A percentile compares a stretch with the other conserved stretches of the same genome.
phyloP scores from a whole-genome alignment of 306 rosid species.

The Cicer bijugum region DNA sequence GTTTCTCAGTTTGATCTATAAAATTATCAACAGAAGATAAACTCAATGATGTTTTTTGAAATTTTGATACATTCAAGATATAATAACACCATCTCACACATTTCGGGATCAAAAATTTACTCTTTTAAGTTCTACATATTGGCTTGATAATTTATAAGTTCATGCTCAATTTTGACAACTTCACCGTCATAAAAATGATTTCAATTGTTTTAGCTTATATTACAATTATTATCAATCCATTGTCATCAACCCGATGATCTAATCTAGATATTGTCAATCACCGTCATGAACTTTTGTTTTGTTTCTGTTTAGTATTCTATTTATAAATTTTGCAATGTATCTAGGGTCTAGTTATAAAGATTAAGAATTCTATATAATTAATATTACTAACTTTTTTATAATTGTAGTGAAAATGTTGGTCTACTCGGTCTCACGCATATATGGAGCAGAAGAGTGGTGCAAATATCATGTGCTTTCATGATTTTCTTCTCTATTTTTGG shows the following conservation, averaged over 20 bases:
- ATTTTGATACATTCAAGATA: no score
- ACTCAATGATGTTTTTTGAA: no score
- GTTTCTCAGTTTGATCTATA: no score
- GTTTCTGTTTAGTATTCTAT: no score
- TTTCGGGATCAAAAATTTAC: no score
- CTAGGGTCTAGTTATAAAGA: conserved; percentile 7
- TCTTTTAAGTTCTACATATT: no score
- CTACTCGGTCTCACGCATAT: conserved; percentile 88
- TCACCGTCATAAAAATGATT: conserved; percentile 3
- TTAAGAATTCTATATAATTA: background rate
- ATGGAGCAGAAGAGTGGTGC: conserved; percentile 96
- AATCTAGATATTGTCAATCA: no score
- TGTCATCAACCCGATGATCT: no score
- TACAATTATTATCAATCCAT: no score
- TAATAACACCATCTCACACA: no score
- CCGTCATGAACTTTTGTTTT: no score
- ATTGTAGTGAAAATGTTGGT: conserved; percentile 92
- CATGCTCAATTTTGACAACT: conserved; percentile 15
- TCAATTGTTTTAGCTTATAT: background rate
- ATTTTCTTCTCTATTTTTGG: conserved; percentile 92
- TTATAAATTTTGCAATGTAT: conserved; percentile 5
- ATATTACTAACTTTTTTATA: conserved; percentile 22
- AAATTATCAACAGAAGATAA: no score
- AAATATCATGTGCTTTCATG: conserved; percentile 92
- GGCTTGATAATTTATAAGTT: background rate